These are phyloP conservation scores for Polyporus tsugae DNA, from an alignment of 1,284 basidiomycete genomes.

Conservation along the genomic window DNA sequence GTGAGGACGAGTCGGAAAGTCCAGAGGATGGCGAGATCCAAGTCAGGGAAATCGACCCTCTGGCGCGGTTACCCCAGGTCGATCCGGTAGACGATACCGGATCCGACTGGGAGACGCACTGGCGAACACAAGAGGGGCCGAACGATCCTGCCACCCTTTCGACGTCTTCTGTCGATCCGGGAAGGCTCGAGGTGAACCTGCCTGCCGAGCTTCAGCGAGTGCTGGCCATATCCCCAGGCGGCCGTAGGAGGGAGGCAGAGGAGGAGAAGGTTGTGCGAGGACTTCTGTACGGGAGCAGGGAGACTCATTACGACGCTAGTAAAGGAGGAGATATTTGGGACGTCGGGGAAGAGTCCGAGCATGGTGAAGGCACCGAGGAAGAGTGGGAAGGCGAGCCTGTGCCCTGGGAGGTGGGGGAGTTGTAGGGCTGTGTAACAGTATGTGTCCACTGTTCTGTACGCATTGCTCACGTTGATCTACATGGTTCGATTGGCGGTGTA, in stretches of 20 bases:
- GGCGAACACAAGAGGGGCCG: slow-evolving; percentile 25
- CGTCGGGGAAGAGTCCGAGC: slow-evolving; percentile 66
- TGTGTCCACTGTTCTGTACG: slow-evolving; percentile 30
- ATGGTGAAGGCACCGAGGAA: slow-evolving; percentile 60
- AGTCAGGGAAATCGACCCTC: slow-evolving; percentile 44
- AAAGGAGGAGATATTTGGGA: slow-evolving; percentile 81
- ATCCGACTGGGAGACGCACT: slow-evolving; percentile 40
- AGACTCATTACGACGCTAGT: slow-evolving; percentile 62
- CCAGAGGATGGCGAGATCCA: slow-evolving; percentile 40
- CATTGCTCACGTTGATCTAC: slow-evolving; percentile 32
- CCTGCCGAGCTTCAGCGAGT: slow-evolving; percentile 71
- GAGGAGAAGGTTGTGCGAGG: slow-evolving; percentile 65
- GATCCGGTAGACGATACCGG: slow-evolving; percentile 30
- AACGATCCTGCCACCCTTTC: slow-evolving; percentile 11
- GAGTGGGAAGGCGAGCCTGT: slow-evolving; percentile 86
- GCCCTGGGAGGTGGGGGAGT: slow-evolving; percentile 79
- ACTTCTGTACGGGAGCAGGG: slow-evolving; percentile 65
- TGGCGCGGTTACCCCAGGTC: slow-evolving; percentile 28
- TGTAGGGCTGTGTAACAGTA: slow-evolving; percentile 50
- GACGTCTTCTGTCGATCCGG: slow-evolving; percentile 35
- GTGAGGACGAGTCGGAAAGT: slow-evolving; percentile 46
- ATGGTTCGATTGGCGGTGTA: slow-evolving; percentile 17
- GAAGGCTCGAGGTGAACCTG: slow-evolving; percentile 61
- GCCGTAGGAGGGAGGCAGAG: slow-evolving; percentile 47
- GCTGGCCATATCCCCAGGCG: slow-evolving; percentile 61